phyloP scores from a whole-genome alignment of 2,329 filamentous ascomycete species.

The Thermomyces lanuginosus region DNA sequence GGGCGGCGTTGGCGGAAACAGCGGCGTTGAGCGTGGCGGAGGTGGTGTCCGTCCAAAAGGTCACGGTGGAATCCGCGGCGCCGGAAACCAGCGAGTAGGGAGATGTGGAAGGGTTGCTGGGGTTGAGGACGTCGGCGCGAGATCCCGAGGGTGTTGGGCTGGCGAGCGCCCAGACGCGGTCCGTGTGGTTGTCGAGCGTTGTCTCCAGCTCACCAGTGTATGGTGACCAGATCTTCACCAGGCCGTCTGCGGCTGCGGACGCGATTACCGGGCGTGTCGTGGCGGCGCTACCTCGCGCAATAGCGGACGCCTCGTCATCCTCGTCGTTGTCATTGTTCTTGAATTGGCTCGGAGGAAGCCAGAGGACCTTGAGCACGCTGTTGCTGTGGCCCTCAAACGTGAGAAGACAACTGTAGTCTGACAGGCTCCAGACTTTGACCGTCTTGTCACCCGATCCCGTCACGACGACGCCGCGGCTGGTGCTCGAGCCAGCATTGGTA shows the following conservation, averaged over 20 bases:
- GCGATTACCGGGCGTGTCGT: constrained; percentile 38
- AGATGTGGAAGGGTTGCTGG: too few relatives aligned
- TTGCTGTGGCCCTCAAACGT: constrained; percentile 96
- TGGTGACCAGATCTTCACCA: constrained; percentile 93
- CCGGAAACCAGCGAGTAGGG: constrained; percentile 67
- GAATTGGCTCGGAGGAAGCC: constrained; percentile 46
- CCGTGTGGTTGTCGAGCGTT: constrained; percentile 91
- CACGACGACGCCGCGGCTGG: constrained; percentile 62
- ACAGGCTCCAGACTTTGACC: constrained; percentile 82
- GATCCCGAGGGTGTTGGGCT: constrained; percentile 35
- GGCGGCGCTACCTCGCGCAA: constrained; percentile 15
- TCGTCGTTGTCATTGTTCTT: constrained; percentile 20
- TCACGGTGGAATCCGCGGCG: constrained; percentile 79
- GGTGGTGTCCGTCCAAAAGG: constrained; percentile 91
- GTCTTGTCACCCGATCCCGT: constrained; percentile 95
- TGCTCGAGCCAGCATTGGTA: constrained; percentile 53
- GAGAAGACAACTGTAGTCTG: constrained; percentile 79
- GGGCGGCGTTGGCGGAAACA: constrained; percentile 55
- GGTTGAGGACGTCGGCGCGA: constrained; percentile 15
- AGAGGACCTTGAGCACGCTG: constrained; percentile 82
- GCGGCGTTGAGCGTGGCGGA: constrained; percentile 59
- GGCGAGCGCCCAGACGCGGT: constrained; percentile 84
- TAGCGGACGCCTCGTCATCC: constrained; percentile 15
- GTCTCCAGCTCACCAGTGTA: constrained; percentile 69
- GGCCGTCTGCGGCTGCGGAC: constrained; percentile 78